phyloP scores from a whole-genome alignment of 1,284 basidiomycete species.

The Boletellus deceptivus region DNA sequence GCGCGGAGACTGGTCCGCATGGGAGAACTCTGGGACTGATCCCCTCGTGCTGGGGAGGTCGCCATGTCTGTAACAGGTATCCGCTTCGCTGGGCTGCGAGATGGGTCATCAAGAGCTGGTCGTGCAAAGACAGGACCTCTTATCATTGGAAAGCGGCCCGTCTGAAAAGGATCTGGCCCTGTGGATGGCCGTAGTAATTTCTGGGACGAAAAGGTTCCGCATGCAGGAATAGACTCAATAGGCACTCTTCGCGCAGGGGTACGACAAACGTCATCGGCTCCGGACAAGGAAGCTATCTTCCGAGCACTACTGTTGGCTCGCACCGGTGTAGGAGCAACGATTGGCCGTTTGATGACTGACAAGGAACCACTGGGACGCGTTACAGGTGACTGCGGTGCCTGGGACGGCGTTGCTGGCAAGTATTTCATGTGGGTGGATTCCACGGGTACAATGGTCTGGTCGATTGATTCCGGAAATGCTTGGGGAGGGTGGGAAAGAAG shows the following conservation, averaged over 20 bases:
- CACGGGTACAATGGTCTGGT: conserved; percentile 1
- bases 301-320: conserved; percentile 11
- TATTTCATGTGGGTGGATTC: conserved; percentile 1
- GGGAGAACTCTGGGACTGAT: conserved; percentile 26
- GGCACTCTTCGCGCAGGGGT: conserved; percentile 64
- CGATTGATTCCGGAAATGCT: conserved; percentile 27
- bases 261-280: conserved; percentile 38
- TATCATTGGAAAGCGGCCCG: conserved; percentile 10
- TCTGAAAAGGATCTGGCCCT: conserved; percentile 7
- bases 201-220: conserved; percentile 49
- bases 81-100: conserved; percentile 58
- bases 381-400: conserved; percentile 6
- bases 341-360: conserved; percentile 18
- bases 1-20: conserved; percentile 17
- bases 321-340: conserved; percentile 22
- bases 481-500: conserved; percentile 38
- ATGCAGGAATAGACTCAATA: conserved; percentile 47
- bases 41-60: conserved; percentile 25
- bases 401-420: conserved; percentile 14
- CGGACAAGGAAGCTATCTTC: conserved; percentile 33
- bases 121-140: conserved; percentile 36
- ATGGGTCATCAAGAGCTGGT: conserved; percentile 35
- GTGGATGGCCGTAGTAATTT: conserved; percentile 36
- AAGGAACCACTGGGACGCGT: conserved; percentile 15
- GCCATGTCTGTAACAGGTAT: conserved; percentile 39